Evolutionary conservation across 2,329 filamentous ascomycete genomes (phyloP).

Genomic region (Fusarium robinianum): DNA sequence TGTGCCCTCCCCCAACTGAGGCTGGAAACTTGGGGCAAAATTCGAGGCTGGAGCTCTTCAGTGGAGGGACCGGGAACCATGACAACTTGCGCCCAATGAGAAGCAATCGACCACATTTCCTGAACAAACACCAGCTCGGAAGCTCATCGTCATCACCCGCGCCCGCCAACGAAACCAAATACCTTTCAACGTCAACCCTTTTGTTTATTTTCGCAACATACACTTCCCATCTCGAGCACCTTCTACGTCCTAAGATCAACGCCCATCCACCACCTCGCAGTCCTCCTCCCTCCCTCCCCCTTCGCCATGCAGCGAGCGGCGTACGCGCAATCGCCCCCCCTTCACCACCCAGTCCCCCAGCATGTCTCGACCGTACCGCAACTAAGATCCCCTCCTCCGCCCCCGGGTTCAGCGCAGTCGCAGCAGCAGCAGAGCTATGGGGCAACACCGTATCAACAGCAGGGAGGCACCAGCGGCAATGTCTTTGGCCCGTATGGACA

Average conservation of each 20-base stretch:
- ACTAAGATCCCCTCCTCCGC: conserved; percentile 89
- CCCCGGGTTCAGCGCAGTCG: conserved; percentile 70
- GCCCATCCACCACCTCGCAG: neutral
- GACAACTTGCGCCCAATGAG: conserved; percentile 36
- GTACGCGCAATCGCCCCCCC: conserved; percentile 87
- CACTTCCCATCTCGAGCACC: too few relatives aligned
- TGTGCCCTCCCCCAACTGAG: conserved; percentile 5
- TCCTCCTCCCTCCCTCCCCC: conserved; percentile 7
- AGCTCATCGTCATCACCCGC: conserved; percentile 21
- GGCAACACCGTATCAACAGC: conserved; percentile 75
- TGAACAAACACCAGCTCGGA: conserved; percentile 36
- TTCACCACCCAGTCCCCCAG: conserved; percentile 96
- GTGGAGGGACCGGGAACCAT: conserved; percentile 27
- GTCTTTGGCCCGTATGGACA: conserved; percentile 78
- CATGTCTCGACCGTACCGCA: conserved; percentile 98
- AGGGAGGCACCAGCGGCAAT: conserved; percentile 57
- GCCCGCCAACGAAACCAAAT: too few relatives aligned
- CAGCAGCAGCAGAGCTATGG: conserved; percentile 65
- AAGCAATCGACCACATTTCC: conserved; percentile 44
- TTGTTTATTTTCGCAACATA: too few relatives aligned
- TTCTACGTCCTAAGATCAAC: neutral
- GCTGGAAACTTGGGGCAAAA: too few relatives aligned
- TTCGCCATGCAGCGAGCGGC: conserved; percentile 80
- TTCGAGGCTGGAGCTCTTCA: conserved; percentile 19
- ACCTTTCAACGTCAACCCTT: too few relatives aligned